Evolutionary conservation across 345 rosid genomes (phyloP).

Genomic region (Pugionium dolabratum): DNA sequence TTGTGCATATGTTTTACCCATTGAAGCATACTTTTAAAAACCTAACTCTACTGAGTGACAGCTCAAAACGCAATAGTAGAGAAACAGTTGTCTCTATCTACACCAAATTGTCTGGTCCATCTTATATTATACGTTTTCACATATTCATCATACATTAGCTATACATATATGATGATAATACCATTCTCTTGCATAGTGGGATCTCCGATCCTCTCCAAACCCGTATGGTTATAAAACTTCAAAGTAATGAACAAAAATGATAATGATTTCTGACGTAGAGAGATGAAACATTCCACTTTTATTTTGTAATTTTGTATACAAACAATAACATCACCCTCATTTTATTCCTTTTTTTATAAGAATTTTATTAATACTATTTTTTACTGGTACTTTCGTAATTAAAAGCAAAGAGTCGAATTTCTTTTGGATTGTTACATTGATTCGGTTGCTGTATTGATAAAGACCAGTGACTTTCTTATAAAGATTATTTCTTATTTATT

Average conservation of each 20-base stretch:
- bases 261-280: conserved; percentile 38
- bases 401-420: conserved; percentile 11
- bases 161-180: conserved; percentile 1
- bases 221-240: conserved; percentile 25
- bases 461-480: conserved; percentile 12
- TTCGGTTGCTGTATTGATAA: conserved; percentile 28
- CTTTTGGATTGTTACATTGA: conserved; percentile 11
- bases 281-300: conserved; percentile 34
- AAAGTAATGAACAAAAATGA: conserved; percentile 20
- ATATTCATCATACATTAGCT: conserved; percentile 3
- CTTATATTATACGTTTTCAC: conserved; percentile 1
- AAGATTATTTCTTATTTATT: not conserved
- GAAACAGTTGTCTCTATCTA: no score
- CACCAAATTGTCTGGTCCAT: conserved; percentile 2
- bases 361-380: not conserved
- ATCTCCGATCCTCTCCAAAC: conserved; percentile 29
- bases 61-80: no score
- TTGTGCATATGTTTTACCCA: no score
- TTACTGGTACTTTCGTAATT: not conserved
- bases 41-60: no score
- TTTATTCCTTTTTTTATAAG: conserved; percentile 1
- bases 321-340: conserved; percentile 39
- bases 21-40: no score
- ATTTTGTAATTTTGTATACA: conserved; percentile 35
- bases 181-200: conserved; percentile 34